Evolutionary conservation across 306 rosid genomes (phyloP).

Genomic region (Vicia villosa): DNA sequence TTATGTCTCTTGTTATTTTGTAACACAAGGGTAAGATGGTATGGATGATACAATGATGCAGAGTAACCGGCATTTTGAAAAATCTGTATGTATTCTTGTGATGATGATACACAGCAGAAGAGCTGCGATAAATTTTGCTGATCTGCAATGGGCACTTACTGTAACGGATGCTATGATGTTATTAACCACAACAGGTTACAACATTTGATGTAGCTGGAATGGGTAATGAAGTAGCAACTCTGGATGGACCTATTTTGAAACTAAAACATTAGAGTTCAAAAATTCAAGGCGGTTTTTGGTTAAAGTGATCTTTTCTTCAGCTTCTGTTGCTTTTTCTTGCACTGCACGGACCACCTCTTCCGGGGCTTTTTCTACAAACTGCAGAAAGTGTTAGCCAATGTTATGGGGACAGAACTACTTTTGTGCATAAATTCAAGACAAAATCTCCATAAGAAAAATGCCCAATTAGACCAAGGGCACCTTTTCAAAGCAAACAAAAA

Average conservation of each 20-base stretch:
- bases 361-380: slow-evolving; percentile 94
- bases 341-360: slow-evolving; percentile 75
- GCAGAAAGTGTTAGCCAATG: slow-evolving; percentile 35
- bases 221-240: slow-evolving; percentile 1
- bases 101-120: slow-evolving; percentile 14
- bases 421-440: slow-evolving; percentile 5
- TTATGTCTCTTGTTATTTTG: background rate
- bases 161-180: slow-evolving; percentile 10
- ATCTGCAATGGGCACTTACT: background rate
- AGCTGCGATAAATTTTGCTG: background rate
- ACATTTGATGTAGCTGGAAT: background rate
- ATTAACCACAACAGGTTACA: background rate
- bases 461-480: background rate
- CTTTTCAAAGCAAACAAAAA: slow-evolving; percentile 15
- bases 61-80: slow-evolving; percentile 3
- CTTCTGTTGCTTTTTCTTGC: slow-evolving; percentile 79
- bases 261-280: slow-evolving; percentile 56
- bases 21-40: slow-evolving; percentile 1
- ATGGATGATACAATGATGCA: slow-evolving; percentile 2
- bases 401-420: slow-evolving; percentile 17
- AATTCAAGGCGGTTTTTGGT: slow-evolving; percentile 76
- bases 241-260: slow-evolving; percentile 43
- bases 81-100: slow-evolving; percentile 17
- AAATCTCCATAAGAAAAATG: slow-evolving; percentile 24
- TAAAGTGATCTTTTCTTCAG: slow-evolving; percentile 81